These are phyloP conservation scores for Didymella glomerata DNA, from an alignment of 2,329 filamentous ascomycete species.

Conservation along the genomic window DNA sequence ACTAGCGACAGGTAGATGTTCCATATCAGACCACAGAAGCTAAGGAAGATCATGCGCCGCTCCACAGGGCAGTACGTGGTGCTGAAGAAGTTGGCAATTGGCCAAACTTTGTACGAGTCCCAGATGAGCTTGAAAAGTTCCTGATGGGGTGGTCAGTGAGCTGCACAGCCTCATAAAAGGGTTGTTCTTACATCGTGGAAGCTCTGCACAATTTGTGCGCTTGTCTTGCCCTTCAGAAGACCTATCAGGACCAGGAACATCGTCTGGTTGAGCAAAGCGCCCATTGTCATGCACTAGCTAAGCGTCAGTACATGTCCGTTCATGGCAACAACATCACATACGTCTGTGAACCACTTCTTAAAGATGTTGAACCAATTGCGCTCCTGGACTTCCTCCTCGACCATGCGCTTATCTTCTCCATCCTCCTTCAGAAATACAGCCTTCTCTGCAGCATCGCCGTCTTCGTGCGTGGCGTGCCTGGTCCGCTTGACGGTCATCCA, in stretches of 20 bases:
- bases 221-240: slow-evolving; percentile 53
- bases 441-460: slow-evolving; percentile 42
- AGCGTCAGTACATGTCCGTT: slow-evolving; percentile 14
- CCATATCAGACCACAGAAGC: slow-evolving; percentile 76
- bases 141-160: slow-evolving; percentile 22
- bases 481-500: slow-evolving; percentile 41
- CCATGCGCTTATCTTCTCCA: slow-evolving; percentile 35
- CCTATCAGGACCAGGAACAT: slow-evolving; percentile 70
- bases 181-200: slow-evolving; percentile 53
- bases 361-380: slow-evolving; percentile 66
- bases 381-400: slow-evolving; percentile 43
- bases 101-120: slow-evolving; percentile 79
- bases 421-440: slow-evolving; percentile 39
- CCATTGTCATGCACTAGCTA: slow-evolving; percentile 64
- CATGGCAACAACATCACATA: slow-evolving; percentile 10
- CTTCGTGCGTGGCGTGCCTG: slow-evolving; percentile 19
- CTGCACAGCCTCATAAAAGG: slow-evolving; percentile 51
- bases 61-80: slow-evolving; percentile 76
- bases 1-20: slow-evolving; percentile 77
- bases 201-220: slow-evolving; percentile 42
- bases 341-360: slow-evolving; percentile 71
- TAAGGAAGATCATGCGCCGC: slow-evolving; percentile 74
- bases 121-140: slow-evolving; percentile 48
- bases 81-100: slow-evolving; percentile 73
- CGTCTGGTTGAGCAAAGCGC: slow-evolving; percentile 70